Evolutionary conservation across 306 rosid genomes (phyloP), one percentile per base, ranked within the genome.

Genomic region (Dalbergia oliveri): DNA sequence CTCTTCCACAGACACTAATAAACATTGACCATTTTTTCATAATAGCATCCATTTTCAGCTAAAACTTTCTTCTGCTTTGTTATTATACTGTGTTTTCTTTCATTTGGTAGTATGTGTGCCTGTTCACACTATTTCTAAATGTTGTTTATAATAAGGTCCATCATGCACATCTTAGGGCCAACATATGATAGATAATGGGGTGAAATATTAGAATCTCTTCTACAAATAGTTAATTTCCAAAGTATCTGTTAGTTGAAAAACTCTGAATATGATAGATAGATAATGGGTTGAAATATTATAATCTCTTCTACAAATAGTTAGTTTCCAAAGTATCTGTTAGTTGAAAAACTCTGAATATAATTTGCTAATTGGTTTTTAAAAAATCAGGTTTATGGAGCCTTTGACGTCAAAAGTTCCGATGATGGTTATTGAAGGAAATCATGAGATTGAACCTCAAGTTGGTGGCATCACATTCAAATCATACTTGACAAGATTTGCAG

Each of bases 391-490:
- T 85, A 94, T 94, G 97, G 91, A 92, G 88, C 91, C 92, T 41
- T 85, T 94, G 79, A 91, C 82, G 51, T 91, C 97, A 41, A 65
- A 78, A 86, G 54, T 91, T 81, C 97, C 98, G 0, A 86, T 94
- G 93, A 94, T 92, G 97, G 97, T 92, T 79, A 85, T 92, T 73
- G 97, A 92, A 82, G 98, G 98, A 71, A 94, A 94, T 85, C 98
- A 94, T 81, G 98, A 94, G 88, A 94, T 92, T 86, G 98, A 94
- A 82, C 97, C 98, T 79, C 98, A 94, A 85, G 93, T 77, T 62
- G 77, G 84, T 54, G 91, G 97, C 66, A 86, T 91, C 83, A 84
- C 88, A 66, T 94, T 94, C 78, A 16, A 88, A 80, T 91, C 97
- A 56, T 94, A 94, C 81, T 49, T 77, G 65, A 79, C 97, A 68